Percentiles rank a stretch among this genome's conserved stretches.
Conservation (phyloP, 23 red algal genomes). For the Pyropia haitanensis region DNA sequence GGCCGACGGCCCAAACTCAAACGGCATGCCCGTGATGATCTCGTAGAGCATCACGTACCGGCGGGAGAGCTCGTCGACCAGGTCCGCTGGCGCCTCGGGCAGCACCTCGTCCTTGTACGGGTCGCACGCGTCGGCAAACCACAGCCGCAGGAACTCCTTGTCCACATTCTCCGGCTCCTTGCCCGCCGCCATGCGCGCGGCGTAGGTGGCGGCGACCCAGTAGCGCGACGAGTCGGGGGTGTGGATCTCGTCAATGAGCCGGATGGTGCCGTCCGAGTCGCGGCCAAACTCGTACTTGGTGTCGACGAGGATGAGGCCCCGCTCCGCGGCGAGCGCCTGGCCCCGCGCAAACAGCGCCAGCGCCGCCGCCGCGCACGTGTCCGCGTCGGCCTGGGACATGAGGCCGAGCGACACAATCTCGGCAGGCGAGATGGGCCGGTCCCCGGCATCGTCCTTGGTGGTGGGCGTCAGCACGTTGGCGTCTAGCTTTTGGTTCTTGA, state of each 20-base stretch:
- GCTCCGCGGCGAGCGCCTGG: constrained; percentile 65
- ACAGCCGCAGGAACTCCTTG: constrained; percentile 95
- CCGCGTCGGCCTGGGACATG: constrained; percentile 88
- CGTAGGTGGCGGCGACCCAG: constrained; percentile 87
- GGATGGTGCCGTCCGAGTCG: constrained; percentile 77
- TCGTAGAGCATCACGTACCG: constrained; percentile 98
- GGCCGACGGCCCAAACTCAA: constrained; percentile 33
- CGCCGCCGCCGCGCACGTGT: constrained; percentile 70
- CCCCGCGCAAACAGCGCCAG: constrained; percentile 69
- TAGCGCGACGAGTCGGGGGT: constrained; percentile 94
- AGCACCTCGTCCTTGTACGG: constrained; percentile 80
- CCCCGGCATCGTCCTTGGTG: constrained; percentile 88
- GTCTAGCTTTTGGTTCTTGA: constrained; percentile 89
- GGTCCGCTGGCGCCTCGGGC: constrained; percentile 86
- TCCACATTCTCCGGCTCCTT: constrained; percentile 97
- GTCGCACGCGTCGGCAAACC: constrained; percentile 92
- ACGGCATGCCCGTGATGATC: constrained; percentile 83
- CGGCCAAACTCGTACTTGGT: constrained; percentile 99
- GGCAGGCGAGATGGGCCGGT: constrained; percentile 76
- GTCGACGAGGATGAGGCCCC: constrained; percentile 97
- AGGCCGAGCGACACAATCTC: constrained; percentile 69
- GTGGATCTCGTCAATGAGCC: constrained; percentile 95
- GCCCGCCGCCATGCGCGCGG: constrained; percentile 49
- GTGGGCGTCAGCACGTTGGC: constrained; percentile 91
- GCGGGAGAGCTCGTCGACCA: constrained; percentile 87